phyloP scores from a whole-genome alignment of 192 early-diverging fungal species.

The Backusella circina region DNA sequence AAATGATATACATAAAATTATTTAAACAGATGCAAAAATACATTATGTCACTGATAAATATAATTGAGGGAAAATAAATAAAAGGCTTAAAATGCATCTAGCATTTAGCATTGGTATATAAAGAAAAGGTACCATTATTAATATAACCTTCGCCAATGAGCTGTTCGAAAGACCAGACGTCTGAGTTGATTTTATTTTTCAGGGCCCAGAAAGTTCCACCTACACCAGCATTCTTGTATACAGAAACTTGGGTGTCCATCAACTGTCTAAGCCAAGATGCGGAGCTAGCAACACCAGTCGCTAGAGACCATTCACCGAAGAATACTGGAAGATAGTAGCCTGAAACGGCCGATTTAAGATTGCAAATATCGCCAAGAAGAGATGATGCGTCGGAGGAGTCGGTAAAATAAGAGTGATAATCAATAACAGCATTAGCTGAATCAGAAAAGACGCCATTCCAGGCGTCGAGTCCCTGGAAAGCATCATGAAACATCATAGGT shows the following conservation, averaged over 20 bases:
- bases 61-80: background rate
- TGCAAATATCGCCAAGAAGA: constrained; percentile 17
- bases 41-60: background rate
- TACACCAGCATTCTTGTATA: constrained; percentile 7
- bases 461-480: constrained; percentile 26
- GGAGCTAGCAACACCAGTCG: background rate
- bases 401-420: constrained; percentile 24
- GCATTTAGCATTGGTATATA: constrained; percentile 18
- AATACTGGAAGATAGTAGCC: constrained; percentile 22
- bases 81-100: background rate
- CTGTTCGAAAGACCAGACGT: constrained; percentile 30
- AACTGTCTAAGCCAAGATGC: constrained; percentile 13
- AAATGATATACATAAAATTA: background rate
- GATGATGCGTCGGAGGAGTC: background rate
- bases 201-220: constrained; percentile 27
- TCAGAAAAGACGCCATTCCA: constrained; percentile 33
- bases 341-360: background rate
- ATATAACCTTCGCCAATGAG: constrained; percentile 17
- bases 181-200: constrained; percentile 28
- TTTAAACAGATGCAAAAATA: background rate
- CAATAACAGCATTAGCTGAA: constrained; percentile 28
- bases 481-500: constrained; percentile 44
- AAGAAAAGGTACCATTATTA: constrained; percentile 19
- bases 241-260: constrained; percentile 27
- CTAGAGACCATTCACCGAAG: constrained; percentile 29